phyloP scores from a whole-genome alignment of 1,284 basidiomycete genomes.

The Phlebopus sp. region DNA sequence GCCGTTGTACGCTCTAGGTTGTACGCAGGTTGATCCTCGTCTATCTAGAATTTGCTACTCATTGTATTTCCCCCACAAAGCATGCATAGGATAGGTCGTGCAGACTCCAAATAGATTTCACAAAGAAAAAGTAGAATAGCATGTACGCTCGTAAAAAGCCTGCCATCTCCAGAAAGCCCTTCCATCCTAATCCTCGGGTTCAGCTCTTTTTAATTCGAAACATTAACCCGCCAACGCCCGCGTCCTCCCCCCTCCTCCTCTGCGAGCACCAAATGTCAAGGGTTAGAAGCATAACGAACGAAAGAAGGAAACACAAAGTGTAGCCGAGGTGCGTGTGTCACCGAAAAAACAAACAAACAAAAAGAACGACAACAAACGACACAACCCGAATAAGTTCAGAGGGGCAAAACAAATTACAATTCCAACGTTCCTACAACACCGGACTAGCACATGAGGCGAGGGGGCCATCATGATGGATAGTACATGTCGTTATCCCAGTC shows the following conservation, averaged over 20 bases:
- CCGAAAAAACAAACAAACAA: neutral
- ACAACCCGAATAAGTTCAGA: neutral
- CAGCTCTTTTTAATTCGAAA: too few species aligned
- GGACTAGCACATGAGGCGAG: neutral
- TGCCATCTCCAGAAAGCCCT: too few species aligned
- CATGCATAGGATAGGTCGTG: too few species aligned
- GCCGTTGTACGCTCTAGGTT: too few species aligned
- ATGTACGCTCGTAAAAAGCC: neutral
- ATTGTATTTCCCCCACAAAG: neutral
- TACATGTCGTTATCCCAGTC: constrained; percentile 30
- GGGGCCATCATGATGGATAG: constrained; percentile 22
- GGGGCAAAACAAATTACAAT: constrained; percentile 16
- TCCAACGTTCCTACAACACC: neutral
- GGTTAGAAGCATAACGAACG: too few species aligned
- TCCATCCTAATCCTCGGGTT: too few species aligned
- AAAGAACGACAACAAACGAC: too few species aligned
- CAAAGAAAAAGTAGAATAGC: neutral
- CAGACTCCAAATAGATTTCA: too few species aligned
- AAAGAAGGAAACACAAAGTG: neutral
- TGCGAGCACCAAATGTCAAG: too few species aligned
- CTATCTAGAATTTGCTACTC: too few species aligned
- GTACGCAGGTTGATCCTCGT: neutral
- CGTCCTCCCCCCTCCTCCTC: too few species aligned
- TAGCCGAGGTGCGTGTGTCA: neutral
- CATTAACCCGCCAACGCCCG: too few species aligned